These are phyloP conservation scores for Russula sp. DNA, from an alignment of 768 basidiomycete genomes.

Conservation along the genomic window DNA sequence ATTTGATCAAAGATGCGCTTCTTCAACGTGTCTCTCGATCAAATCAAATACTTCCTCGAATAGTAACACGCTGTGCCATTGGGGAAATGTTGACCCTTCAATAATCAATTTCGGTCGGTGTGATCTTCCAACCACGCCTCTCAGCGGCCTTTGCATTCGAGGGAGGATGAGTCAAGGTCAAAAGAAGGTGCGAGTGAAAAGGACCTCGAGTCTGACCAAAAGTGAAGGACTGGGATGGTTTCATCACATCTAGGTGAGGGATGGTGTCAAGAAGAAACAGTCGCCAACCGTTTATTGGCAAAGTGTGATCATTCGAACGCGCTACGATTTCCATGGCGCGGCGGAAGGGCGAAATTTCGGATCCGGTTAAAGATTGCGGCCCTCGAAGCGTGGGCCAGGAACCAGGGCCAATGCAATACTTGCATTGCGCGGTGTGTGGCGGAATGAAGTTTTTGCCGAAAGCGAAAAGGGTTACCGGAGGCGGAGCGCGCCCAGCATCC, in stretches of 20 bases:
- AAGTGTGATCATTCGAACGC: slow-evolving; percentile 19
- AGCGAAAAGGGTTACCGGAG: slow-evolving; percentile 15
- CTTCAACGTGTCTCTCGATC: too few relatives aligned
- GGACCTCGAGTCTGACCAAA: slow-evolving; percentile 17
- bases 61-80: too few relatives aligned
- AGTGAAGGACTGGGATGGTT: slow-evolving; percentile 9
- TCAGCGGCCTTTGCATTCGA: slow-evolving; percentile 8
- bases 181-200: slow-evolving; percentile 15
- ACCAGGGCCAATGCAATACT: slow-evolving; percentile 16
- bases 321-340: slow-evolving; percentile 15
- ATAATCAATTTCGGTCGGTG: too few relatives aligned
- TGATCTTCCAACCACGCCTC: too few relatives aligned
- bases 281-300: slow-evolving; percentile 12
- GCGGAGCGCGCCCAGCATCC: neutral
- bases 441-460: slow-evolving; percentile 17
- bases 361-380: slow-evolving; percentile 21
- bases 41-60: too few relatives aligned
- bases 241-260: slow-evolving; percentile 21
- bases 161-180: slow-evolving; percentile 6
- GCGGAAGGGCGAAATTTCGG: slow-evolving; percentile 22
- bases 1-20: too few relatives aligned
- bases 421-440: slow-evolving; percentile 13
- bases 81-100: too few relatives aligned
- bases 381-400: slow-evolving; percentile 21
- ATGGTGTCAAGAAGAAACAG: slow-evolving; percentile 6